Evolutionary conservation across 208 protist genomes (phyloP), one percentile per base, ranked within the genome.

Genomic region (Phytomonas francai): DNA sequence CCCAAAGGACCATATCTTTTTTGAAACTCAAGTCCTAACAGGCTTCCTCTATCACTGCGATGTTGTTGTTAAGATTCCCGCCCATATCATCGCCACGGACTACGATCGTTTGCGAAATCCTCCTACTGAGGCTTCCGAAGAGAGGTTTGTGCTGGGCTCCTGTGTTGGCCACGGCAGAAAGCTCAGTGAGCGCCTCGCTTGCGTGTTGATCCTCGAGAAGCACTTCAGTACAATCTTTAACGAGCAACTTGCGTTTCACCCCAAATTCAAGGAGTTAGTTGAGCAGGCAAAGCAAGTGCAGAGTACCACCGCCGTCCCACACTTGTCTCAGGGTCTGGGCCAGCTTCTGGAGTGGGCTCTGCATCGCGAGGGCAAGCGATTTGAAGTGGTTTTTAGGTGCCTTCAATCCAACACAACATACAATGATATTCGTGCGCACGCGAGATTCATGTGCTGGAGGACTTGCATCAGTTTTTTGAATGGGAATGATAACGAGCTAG

Each of bases 181-280:
- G 30, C 60, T 60, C 4, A 67, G 76, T 6, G 67, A 71, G 67
- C 68, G 79, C 31, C 62, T 84, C 59, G 79, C 78, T 0, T 77
- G 76, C 22, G 75, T 88, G 51, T 63, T 63, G 61, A 76, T 79
- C 5, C 59, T 94, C 25, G 73, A 84, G 72, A n/a, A 39, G 0
- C 74, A 83, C 54, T 94, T 94, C 64, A 75, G 82, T 3, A 69
- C 76, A 12, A 56, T 90, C 12, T 94, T 80, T 61, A 76, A 77
- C 34, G 72, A 87, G 31, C 85, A 94, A 30, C 71, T 94, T 28
- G 72, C 71, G 28, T 81, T 78, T 65, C 83, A 94, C 71, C 36
- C 76, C 9, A 78, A 89, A 30, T 63, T 91, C 1, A 67, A 68
- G 11, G 74, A 72, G 31, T 75, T 90, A 27, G 68, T 88, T 30